Percentiles rank a stretch among this genome's conserved stretches.
Conservation (phyloP, 108 stramenopile genomes). For the Skeletonema tropicum region DNA sequence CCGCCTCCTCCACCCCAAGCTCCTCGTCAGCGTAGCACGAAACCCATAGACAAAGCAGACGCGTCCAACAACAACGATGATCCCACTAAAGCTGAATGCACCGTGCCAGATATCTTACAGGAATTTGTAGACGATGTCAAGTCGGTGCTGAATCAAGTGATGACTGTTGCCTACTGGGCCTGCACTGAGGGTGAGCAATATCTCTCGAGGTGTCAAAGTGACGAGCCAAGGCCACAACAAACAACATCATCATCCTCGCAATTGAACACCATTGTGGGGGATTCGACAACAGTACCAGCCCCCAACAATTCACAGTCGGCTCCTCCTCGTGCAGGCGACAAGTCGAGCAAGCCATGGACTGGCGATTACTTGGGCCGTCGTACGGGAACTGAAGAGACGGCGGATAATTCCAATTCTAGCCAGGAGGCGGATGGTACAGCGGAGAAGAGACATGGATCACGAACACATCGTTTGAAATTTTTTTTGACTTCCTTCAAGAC, state of each 20-base stretch:
- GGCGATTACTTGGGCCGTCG: background rate
- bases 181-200: background rate
- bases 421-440: background rate
- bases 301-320: background rate
- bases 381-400: background rate
- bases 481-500: background rate
- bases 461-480: background rate
- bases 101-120: background rate
- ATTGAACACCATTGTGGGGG: background rate
- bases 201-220: background rate
- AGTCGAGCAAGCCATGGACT: background rate
- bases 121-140: conserved; percentile 2
- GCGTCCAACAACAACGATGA: background rate
- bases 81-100: background rate
- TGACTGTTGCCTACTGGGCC: background rate
- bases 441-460: background rate
- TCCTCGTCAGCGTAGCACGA: background rate
- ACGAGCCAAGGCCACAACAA: background rate
- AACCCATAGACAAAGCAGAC: background rate
- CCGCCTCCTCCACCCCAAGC: background rate
- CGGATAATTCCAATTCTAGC: background rate
- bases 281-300: background rate
- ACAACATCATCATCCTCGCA: no score
- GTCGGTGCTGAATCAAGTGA: background rate
- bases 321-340: background rate